A percentile compares a stretch with the other conserved stretches of the same genome.
Conservation (phyloP, 202 grass and related monocot species). For the Digitaria exilis region DNA sequence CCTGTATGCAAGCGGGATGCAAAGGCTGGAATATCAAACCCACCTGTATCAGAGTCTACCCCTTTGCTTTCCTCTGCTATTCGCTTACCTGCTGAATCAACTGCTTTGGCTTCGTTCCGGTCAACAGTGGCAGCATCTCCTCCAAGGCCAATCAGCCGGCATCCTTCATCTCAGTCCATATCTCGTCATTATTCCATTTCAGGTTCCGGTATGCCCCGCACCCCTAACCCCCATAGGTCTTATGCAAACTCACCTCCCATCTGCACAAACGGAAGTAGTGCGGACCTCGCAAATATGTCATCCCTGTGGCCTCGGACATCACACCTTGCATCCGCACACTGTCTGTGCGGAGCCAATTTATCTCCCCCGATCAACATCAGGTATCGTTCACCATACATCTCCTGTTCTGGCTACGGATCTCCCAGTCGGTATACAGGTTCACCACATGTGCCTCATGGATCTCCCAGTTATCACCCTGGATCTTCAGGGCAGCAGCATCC, state of each 20-base stretch:
- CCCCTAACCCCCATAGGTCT: slow-evolving; percentile 39
- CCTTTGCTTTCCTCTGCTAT: slow-evolving; percentile 65
- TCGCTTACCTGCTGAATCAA: slow-evolving; percentile 44
- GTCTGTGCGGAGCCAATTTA: slow-evolving; percentile 37
- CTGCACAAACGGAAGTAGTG: slow-evolving; percentile 65
- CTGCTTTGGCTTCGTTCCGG: slow-evolving; percentile 46
- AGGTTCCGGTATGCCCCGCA: slow-evolving; percentile 19
- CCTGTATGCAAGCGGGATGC: slow-evolving; percentile 94
- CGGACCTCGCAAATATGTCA: slow-evolving; percentile 65
- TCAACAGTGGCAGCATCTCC: slow-evolving; percentile 58
- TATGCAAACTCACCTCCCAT: slow-evolving; percentile 54
- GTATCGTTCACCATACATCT: slow-evolving; percentile 41
- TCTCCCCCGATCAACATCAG: slow-evolving; percentile 64
- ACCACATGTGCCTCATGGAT: slow-evolving; percentile 15
- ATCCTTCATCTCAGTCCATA: slow-evolving; percentile 58
- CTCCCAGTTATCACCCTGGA: slow-evolving; percentile 23
- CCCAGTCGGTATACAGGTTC: slow-evolving; percentile 47
- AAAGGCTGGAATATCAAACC: slow-evolving; percentile 49
- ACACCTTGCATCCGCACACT: slow-evolving; percentile 40
- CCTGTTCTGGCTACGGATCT: slow-evolving; percentile 51
- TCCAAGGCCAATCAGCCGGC: slow-evolving; percentile 49
- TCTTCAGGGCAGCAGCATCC: slow-evolving; percentile 41
- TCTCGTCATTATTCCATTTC: slow-evolving; percentile 48
- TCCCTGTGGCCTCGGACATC: slow-evolving; percentile 54
- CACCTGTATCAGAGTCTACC: slow-evolving; percentile 65